Percentiles rank a stretch among this genome's conserved stretches.
phyloP scores from a whole-genome alignment of 768 basidiomycete species.

The Gautieria morchelliformis region DNA sequence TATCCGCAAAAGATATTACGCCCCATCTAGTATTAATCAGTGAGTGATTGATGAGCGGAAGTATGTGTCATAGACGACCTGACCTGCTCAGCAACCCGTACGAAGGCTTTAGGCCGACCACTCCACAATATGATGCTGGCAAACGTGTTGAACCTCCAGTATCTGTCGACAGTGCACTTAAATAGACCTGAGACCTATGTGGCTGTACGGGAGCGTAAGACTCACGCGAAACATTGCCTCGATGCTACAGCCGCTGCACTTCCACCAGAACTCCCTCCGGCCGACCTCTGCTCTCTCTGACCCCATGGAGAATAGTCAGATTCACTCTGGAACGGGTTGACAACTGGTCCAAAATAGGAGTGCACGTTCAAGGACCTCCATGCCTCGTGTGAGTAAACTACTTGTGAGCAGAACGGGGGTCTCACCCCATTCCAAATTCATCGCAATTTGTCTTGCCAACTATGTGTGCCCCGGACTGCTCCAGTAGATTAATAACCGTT shows the following conservation, averaged over 20 bases:
- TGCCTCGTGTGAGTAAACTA: neutral
- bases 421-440: conserved; percentile 97
- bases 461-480: conserved; percentile 54
- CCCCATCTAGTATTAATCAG: conserved; percentile 52
- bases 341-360: conserved; percentile 63
- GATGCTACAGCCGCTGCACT: conserved; percentile 90
- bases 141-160: conserved; percentile 92
- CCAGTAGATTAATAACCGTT: conserved; percentile 63
- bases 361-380: conserved; percentile 69
- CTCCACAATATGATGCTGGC: conserved; percentile 89
- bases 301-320: neutral
- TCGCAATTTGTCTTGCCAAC: conserved; percentile 92
- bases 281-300: conserved; percentile 41
- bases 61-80: conserved; percentile 33
- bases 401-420: conserved; percentile 2
- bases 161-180: conserved; percentile 85
- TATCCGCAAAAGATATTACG: conserved; percentile 88
- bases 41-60: neutral
- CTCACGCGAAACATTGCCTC: conserved; percentile 77
- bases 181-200: neutral
- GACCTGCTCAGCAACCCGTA: conserved; percentile 87
- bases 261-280: conserved; percentile 93
- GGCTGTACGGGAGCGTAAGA: conserved; percentile 10
- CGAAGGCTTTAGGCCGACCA: conserved; percentile 89
- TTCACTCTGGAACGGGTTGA: conserved; percentile 54